phyloP scores from a whole-genome alignment of 495 filamentous ascomycete genomes.

The Penicillium turbatum region DNA sequence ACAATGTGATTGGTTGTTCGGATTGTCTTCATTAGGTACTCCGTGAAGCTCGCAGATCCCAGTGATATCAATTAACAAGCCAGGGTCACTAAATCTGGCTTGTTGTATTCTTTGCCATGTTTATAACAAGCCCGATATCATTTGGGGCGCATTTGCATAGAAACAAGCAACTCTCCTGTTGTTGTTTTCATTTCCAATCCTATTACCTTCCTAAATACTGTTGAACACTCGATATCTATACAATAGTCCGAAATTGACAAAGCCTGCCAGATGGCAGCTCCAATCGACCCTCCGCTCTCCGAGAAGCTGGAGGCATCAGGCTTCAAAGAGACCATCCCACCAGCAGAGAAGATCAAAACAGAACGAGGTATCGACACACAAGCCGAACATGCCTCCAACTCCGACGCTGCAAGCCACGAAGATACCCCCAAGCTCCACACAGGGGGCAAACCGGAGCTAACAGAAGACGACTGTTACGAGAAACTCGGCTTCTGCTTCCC shows the following conservation, averaged over 20 bases:
- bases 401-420: slow-evolving; percentile 8
- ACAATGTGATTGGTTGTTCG: not conserved
- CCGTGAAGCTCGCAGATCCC: not conserved
- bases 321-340: not conserved
- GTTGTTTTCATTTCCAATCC: not conserved
- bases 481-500: slow-evolving; percentile 63
- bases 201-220: not conserved
- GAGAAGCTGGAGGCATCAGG: not conserved
- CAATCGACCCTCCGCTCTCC: not conserved
- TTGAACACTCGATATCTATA: not conserved
- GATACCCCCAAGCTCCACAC: slow-evolving; percentile 13
- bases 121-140: not conserved
- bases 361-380: slow-evolving; percentile 15
- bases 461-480: slow-evolving; percentile 57
- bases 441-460: slow-evolving; percentile 52
- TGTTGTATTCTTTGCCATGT: not conserved
- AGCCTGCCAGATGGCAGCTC: not conserved
- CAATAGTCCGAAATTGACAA: not conserved
- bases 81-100: too few relatives aligned
- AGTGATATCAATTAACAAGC: not conserved
- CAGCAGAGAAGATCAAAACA: slow-evolving; percentile 2
- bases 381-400: slow-evolving; percentile 19
- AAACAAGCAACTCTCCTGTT: not conserved
- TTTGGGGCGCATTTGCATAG: not conserved
- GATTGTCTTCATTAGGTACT: not conserved